A percentile compares a stretch with the other conserved stretches of the same genome.
These are phyloP conservation scores for Phylloporus arenicola DNA, from an alignment of 768 basidiomycete genomes.

Conservation along the genomic window DNA sequence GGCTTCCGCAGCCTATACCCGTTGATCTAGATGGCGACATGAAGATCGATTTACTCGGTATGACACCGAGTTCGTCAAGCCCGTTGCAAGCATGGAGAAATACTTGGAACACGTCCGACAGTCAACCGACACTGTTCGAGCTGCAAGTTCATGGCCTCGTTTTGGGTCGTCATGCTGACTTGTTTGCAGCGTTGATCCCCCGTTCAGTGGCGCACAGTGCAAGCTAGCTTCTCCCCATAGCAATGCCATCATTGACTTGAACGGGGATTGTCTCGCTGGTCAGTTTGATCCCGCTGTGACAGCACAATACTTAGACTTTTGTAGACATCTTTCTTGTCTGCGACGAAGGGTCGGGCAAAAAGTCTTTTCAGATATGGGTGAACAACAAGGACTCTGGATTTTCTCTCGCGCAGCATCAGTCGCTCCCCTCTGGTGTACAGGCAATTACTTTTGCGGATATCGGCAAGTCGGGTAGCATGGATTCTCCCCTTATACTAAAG, in stretches of 20 bases:
- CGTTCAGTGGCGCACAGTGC: slow-evolving; percentile 63
- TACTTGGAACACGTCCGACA: slow-evolving; percentile 58
- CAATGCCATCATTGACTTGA: slow-evolving; percentile 89
- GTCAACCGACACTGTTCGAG: slow-evolving; percentile 52
- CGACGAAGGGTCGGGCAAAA: slow-evolving; percentile 50
- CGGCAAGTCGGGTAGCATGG: slow-evolving; percentile 41
- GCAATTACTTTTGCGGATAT: slow-evolving; percentile 87
- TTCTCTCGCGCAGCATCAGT: slow-evolving; percentile 56
- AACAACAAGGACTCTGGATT: slow-evolving; percentile 80
- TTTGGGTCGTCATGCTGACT: slow-evolving; percentile 3
- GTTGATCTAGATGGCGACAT: slow-evolving; percentile 87
- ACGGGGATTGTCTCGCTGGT: slow-evolving; percentile 96
- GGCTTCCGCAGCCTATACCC: slow-evolving; percentile 73
- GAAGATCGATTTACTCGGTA: slow-evolving; percentile 81
- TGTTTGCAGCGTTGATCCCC: slow-evolving; percentile 46
- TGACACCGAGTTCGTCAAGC: slow-evolving; percentile 33
- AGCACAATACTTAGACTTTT: not conserved
- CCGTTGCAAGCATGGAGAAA: slow-evolving; percentile 76
- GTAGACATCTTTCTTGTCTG: slow-evolving; percentile 89
- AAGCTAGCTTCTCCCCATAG: slow-evolving; percentile 83
- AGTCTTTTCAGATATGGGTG: slow-evolving; percentile 87
- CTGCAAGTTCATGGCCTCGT: slow-evolving; percentile 43
- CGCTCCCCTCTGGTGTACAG: slow-evolving; percentile 72
- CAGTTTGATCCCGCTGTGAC: not conserved
- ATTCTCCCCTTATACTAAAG: not conserved